Evolutionary conservation across 2,329 filamentous ascomycete genomes (phyloP).

Genomic region (Pyrenophora seminiperda): DNA sequence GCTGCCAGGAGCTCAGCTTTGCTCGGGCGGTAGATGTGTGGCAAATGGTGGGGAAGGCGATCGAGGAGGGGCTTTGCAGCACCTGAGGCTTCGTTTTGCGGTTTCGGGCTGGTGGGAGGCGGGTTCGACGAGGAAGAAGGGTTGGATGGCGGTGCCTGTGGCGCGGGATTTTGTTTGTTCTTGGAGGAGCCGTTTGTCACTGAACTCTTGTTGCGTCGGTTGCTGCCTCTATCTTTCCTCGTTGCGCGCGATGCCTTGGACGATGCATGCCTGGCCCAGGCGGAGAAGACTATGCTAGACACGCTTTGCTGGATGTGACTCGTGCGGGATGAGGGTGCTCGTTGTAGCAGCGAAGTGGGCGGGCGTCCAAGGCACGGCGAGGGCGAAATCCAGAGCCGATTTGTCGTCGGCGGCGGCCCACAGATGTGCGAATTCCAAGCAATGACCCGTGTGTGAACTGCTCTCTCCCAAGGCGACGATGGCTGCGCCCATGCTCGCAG

Average conservation of each 20-base stretch:
- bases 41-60: slow-evolving; percentile 61
- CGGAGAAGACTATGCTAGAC: slow-evolving; percentile 31
- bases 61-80: slow-evolving; percentile 58
- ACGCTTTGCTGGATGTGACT: slow-evolving; percentile 26
- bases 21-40: slow-evolving; percentile 78
- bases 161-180: slow-evolving; percentile 20
- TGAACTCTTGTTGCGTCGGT: slow-evolving; percentile 48
- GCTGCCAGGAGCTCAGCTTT: slow-evolving; percentile 93
- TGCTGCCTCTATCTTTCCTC: slow-evolving; percentile 20
- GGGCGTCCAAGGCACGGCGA: slow-evolving; percentile 19
- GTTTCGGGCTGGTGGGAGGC: slow-evolving; percentile 30
- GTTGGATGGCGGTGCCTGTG: slow-evolving; percentile 39
- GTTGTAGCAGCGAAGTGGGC: slow-evolving; percentile 19
- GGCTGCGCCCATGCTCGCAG: slow-evolving; percentile 11
- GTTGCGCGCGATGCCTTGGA: slow-evolving; percentile 25
- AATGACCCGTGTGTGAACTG: slow-evolving; percentile 15
- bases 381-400: slow-evolving; percentile 6
- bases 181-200: slow-evolving; percentile 34
- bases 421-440: slow-evolving; percentile 13
- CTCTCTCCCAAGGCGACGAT: slow-evolving; percentile 11
- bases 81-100: slow-evolving; percentile 26
- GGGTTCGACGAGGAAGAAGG: slow-evolving; percentile 39
- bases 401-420: slow-evolving; percentile 3
- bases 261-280: slow-evolving; percentile 40
- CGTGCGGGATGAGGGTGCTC: slow-evolving; percentile 9